These are phyloP conservation scores for Sedum album DNA, from an alignment of 164 flowering plant species.

Conservation along the genomic window DNA sequence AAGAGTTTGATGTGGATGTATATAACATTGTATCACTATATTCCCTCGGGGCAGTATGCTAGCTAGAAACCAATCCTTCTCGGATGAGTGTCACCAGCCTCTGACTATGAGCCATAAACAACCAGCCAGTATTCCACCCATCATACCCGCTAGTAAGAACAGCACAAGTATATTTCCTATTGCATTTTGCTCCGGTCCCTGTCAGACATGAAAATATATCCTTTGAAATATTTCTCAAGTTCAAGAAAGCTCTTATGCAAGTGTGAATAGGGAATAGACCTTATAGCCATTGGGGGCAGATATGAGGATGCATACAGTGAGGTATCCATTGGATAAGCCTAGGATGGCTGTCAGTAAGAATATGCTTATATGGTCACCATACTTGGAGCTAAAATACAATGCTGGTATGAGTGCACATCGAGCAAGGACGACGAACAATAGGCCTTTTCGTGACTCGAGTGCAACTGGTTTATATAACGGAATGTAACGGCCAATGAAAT, in stretches of 20 bases:
- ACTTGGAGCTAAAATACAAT: slow-evolving; percentile 59
- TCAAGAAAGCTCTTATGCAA: too few species aligned
- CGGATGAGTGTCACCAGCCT: not conserved
- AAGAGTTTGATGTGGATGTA: too few species aligned
- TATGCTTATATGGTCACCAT: not conserved
- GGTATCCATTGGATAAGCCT: slow-evolving; percentile 18
- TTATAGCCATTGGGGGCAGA: slow-evolving; percentile 65
- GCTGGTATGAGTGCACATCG: slow-evolving; percentile 69
- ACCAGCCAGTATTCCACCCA: not conserved
- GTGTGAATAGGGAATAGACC: too few species aligned
- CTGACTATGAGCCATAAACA: slow-evolving; percentile 8
- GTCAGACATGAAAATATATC: not conserved
- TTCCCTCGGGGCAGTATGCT: too few species aligned
- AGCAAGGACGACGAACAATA: slow-evolving; percentile 27
- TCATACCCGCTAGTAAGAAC: not conserved
- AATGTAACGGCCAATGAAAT: slow-evolving; percentile 58
- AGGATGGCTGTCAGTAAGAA: not conserved
- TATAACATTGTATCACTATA: too few species aligned
- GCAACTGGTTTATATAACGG: slow-evolving; percentile 41
- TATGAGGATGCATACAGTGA: slow-evolving; percentile 61
- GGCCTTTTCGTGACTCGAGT: slow-evolving; percentile 41
- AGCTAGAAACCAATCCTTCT: not conserved
- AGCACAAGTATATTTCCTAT: not conserved
- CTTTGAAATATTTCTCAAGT: too few species aligned
- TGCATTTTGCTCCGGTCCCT: slow-evolving; percentile 3